Evolutionary conservation across 441 rosid species (phyloP).

Genomic region (Populus trichocarpa): DNA sequence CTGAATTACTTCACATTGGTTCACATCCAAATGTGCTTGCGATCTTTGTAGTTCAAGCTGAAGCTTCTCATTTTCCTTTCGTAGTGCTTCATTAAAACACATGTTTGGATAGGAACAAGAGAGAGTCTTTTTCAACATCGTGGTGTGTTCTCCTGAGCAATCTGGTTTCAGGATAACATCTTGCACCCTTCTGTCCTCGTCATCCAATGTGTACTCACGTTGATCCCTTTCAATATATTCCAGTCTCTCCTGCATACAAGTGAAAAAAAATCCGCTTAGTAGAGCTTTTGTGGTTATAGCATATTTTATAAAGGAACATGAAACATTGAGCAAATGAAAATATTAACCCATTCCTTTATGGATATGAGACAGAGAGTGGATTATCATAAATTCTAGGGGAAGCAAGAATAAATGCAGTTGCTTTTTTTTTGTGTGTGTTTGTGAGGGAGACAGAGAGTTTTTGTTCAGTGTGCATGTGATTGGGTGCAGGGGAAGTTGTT

Average conservation of each 20-base stretch:
- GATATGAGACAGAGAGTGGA: background rate
- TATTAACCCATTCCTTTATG: background rate
- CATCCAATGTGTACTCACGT: constrained; percentile 78
- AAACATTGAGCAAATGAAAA: background rate
- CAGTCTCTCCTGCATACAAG: constrained; percentile 64
- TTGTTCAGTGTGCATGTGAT: background rate
- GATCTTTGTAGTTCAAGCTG: constrained; percentile 72
- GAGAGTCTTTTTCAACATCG: constrained; percentile 64
- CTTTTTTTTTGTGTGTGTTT: background rate
- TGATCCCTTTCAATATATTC: constrained; percentile 83
- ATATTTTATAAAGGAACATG: background rate
- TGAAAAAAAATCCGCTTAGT: background rate
- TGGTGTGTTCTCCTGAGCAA: constrained; percentile 50
- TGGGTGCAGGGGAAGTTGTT: background rate
- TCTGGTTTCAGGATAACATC: constrained; percentile 71
- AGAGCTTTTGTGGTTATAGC: background rate
- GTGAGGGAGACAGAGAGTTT: background rate
- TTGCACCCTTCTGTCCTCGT: constrained; percentile 82
- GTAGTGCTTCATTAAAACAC: constrained; percentile 69
- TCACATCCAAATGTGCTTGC: constrained; percentile 58
- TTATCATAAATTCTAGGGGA: background rate
- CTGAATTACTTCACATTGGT: constrained; percentile 76
- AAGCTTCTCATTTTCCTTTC: constrained; percentile 68
- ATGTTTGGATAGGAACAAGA: constrained; percentile 81
- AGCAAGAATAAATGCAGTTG: background rate